Evolutionary conservation across 1,139 yeast species (phyloP).

Genomic region (Geotrichum bryndzae): DNA sequence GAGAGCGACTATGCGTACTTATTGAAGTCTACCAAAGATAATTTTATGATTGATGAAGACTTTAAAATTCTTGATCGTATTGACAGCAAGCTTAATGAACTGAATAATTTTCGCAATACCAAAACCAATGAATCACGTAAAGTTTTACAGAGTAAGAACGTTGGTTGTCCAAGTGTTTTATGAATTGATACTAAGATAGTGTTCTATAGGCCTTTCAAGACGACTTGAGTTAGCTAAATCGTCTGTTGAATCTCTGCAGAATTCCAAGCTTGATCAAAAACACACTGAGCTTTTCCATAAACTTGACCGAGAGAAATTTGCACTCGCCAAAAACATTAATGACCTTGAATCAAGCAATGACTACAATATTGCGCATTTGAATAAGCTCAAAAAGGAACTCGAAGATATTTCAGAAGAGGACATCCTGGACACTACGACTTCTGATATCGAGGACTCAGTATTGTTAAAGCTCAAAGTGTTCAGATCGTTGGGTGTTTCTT

Average conservation of each 20-base stretch:
- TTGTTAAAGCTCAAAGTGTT: conserved; percentile 38
- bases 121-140: conserved; percentile 31
- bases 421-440: conserved; percentile 27
- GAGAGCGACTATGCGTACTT: conserved; percentile 40
- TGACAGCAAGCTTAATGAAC: conserved; percentile 38
- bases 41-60: conserved; percentile 51
- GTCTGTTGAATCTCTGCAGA: conserved; percentile 32
- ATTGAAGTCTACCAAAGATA: conserved; percentile 41
- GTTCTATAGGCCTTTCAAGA: conserved; percentile 26
- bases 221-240: conserved; percentile 29
- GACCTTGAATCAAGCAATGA: conserved; percentile 51
- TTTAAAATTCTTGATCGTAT: conserved; percentile 46
- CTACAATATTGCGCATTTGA: conserved; percentile 42
- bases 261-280: conserved; percentile 30
- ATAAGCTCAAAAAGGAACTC: conserved; percentile 41
- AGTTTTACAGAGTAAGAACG: conserved; percentile 25
- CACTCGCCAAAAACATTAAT: conserved; percentile 52
- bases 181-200: neutral
- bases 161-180: neutral
- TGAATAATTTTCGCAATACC: conserved; percentile 31
- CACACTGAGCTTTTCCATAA: conserved; percentile 29
- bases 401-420: conserved; percentile 35
- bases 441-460: conserved; percentile 34
- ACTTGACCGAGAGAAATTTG: conserved; percentile 47
- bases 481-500: conserved; percentile 36